Evolutionary conservation across 768 basidiomycete species (phyloP).

Genomic region (Serendipita sp.): DNA sequence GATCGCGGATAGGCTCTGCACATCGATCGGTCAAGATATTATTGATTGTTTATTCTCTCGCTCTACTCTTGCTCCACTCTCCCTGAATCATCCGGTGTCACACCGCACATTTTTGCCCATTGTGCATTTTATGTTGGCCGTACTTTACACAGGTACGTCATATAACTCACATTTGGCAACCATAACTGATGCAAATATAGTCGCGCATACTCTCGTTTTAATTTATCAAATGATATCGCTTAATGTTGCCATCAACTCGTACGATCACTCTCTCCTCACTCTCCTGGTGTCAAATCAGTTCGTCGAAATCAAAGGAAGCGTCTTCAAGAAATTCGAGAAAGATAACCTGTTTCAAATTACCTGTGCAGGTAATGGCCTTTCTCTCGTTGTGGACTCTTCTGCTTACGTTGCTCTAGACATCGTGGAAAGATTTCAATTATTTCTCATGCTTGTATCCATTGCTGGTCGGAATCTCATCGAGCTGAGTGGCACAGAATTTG

Average conservation of each 20-base stretch:
- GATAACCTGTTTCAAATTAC: slow-evolving; percentile 98
- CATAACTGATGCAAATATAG: slow-evolving; percentile 26
- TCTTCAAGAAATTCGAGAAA: slow-evolving; percentile 99
- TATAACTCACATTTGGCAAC: background rate
- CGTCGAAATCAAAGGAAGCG: slow-evolving; percentile 97
- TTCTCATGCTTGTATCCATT: slow-evolving; percentile 79
- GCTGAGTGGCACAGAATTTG: slow-evolving; percentile 77
- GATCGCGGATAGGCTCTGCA: slow-evolving; percentile 91
- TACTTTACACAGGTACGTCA: slow-evolving; percentile 62
- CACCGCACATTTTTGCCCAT: slow-evolving; percentile 61
- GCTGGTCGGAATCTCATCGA: slow-evolving; percentile 93
- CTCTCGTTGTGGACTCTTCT: background rate
- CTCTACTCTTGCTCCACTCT: slow-evolving; percentile 66
- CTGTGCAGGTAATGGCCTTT: slow-evolving; percentile 59
- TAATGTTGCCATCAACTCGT: slow-evolving; percentile 96
- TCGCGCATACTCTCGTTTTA: slow-evolving; percentile 83
- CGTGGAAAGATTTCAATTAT: slow-evolving; percentile 88
- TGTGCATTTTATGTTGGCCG: slow-evolving; percentile 68
- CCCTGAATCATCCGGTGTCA: slow-evolving; percentile 43
- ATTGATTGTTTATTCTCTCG: slow-evolving; percentile 91
- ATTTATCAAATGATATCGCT: slow-evolving; percentile 88
- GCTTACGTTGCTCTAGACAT: slow-evolving; percentile 46
- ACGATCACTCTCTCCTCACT: slow-evolving; percentile 88
- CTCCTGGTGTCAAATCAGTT: slow-evolving; percentile 95
- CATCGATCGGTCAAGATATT: slow-evolving; percentile 94